Base-by-base conservation (phyloP, 176 grass and related monocot genomes). In the Chloris gayana region DNA sequence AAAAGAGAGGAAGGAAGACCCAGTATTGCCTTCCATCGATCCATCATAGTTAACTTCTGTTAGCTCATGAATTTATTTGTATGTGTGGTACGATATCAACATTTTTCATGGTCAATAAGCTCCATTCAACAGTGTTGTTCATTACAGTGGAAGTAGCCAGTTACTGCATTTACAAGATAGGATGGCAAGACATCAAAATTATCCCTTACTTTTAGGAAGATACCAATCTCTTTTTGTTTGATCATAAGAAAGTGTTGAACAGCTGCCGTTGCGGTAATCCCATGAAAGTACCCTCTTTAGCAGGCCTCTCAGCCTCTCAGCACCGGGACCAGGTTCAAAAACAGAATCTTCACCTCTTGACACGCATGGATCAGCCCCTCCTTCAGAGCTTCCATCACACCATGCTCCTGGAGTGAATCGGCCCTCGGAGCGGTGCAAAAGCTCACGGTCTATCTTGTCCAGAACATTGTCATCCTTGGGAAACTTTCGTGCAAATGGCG, bases 401-500 rank as follows among this genome's bases (percentile, higher is more conserved):
- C 96, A 98, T 13, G 88, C 90, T 69, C 96, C 90, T 5, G 92
- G 90, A 37, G 88, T 94, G 85, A 95, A 92, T 76, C 47, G 74
- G 21, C 88, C 92, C 41, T 87, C 86, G 0, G 90, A 89, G 30
- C 92, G 82, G 66, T 80, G 82, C 83, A 99, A 62, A 37, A 99
- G 88, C 54, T 99, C 90, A 0, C 31, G 86, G 57, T 95, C 96
- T 15, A 99, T 95, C 74, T 83, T 88, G 59, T 95, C 90, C 58
- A 98, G 62, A 61, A 95, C 96, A 56, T 78, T 92, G 72, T 99
- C 92, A 7, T 91, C 88, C 86, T 87, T 91, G n/a, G 90, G 83
- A 19, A 99, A 99, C 35, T 99, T 95, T 9, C 96, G 85, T 0
- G 96, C 96, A 86, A 99, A 99, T 1, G 96, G 96, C 0, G 90